These are phyloP conservation scores for Didymella pinodella DNA, from an alignment of 2,329 filamentous ascomycete species.

Conservation along the genomic window DNA sequence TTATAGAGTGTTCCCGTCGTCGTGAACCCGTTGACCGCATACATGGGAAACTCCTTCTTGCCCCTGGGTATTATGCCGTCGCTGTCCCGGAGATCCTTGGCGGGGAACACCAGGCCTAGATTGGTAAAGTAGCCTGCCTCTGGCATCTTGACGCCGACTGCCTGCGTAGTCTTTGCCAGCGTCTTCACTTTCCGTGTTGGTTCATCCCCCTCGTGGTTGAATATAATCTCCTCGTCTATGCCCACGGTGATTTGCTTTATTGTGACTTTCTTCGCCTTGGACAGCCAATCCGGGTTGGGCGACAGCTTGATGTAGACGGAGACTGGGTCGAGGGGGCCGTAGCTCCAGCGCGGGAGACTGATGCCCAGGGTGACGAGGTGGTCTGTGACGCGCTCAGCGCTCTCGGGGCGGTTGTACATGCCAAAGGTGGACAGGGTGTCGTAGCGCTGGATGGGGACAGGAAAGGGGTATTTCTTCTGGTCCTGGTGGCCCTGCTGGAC, in stretches of 20 bases:
- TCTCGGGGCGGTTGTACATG: conserved; percentile 98
- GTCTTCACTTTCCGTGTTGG: conserved; percentile 89
- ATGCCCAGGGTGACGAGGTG: conserved; percentile 92
- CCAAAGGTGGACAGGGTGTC: conserved; percentile 98
- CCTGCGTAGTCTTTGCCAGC: conserved; percentile 82
- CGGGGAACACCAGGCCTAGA: conserved; percentile 87
- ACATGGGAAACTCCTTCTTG: conserved; percentile 87
- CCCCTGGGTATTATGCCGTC: conserved; percentile 88
- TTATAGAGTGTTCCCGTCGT: conserved; percentile 95
- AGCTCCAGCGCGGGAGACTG: conserved; percentile 93
- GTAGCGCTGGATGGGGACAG: conserved; percentile 89
- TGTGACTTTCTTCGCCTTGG: conserved; percentile 88
- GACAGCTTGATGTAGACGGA: conserved; percentile 94
- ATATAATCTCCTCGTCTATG: conserved; percentile 98
- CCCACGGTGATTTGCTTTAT: conserved; percentile 93
- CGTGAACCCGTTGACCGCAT: conserved; percentile 88
- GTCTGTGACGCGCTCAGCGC: conserved; percentile 83
- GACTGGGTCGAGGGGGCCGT: conserved; percentile 92
- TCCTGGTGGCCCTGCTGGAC: conserved; percentile 88
- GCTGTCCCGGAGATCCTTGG: conserved; percentile 83
- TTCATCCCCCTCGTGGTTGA: conserved; percentile 96
- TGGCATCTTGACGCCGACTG: conserved; percentile 82
- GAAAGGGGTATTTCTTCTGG: conserved; percentile 90
- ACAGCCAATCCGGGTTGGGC: conserved; percentile 90
- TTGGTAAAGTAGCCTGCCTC: conserved; percentile 94